Evolutionary conservation across 768 basidiomycete genomes (phyloP), one percentile per base, ranked within the genome.

Genomic region (Termitomyces sp.): DNA sequence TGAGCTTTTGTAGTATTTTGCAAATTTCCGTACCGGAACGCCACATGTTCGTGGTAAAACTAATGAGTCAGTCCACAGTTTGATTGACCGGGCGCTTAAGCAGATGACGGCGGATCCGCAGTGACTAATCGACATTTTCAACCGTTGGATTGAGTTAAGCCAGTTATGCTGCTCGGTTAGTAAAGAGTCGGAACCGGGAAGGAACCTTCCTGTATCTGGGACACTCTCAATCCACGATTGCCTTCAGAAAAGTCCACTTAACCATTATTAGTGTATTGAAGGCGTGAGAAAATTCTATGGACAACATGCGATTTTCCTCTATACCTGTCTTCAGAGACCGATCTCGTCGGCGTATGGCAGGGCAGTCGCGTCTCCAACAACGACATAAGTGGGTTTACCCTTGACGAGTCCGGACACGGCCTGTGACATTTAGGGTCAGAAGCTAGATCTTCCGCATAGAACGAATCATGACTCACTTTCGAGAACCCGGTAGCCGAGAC

Each of bases 261-360:
- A 61, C 57, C 56, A 44, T 53, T 51, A 55, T 61, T 56, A 57
- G 53, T 51, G 48, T 58, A 55, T 55, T 56, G 57, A 56, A 58
- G 37, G 52, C 46, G 58, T 46, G 54, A 58, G 36, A 53, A 31
- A 48, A 39, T 18, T 67, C 66, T 67, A 67, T 59, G 52, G 47
- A 63, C 46, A 62, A 60, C 47, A 57, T 59, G 44, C 31, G 49
- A 53, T 55, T 55, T 59, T 32, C 43, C 31, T 54, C 58, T 65
- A 51, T 44, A 41, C 31, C 47, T 32, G 42, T 51, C 44, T 58
- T 82, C 71, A 92, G 61, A 94, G 81, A 48, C 91, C 91, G 58
- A 94, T 72, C 70, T 92, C 91, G 66, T 94, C 92, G 63, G 85
- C 82, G 68, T 88, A 88, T 14, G 97, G 96, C 48, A 98, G 79